phyloP scores from a whole-genome alignment of 371 early-diverging fungal species.

The Zychaea mexicana region DNA sequence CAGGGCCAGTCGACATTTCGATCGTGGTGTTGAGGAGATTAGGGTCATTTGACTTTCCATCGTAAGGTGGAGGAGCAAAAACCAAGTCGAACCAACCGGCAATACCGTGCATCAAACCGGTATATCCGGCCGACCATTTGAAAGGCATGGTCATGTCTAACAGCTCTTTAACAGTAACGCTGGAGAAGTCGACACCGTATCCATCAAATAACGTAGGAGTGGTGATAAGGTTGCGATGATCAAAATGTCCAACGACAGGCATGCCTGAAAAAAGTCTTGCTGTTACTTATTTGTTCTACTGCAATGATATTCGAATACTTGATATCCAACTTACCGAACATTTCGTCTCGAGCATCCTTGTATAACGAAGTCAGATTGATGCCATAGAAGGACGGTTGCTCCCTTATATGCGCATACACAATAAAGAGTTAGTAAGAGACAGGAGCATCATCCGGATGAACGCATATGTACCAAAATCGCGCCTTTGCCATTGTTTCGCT shows the following conservation, averaged over 20 bases:
- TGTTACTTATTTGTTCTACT: too few species aligned
- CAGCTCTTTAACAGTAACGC: slow-evolving; percentile 74
- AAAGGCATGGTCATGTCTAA: slow-evolving; percentile 87
- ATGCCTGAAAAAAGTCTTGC: slow-evolving; percentile 50
- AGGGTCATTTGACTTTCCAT: slow-evolving; percentile 12
- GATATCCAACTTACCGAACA: slow-evolving; percentile 70
- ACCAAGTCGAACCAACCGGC: slow-evolving; percentile 97
- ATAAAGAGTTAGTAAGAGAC: too few species aligned
- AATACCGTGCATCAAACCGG: slow-evolving; percentile 92
- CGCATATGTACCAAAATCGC: slow-evolving; percentile 66
- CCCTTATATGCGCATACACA: slow-evolving; percentile 37
- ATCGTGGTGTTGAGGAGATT: slow-evolving; percentile 29
- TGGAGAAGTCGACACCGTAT: slow-evolving; percentile 82
- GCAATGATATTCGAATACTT: too few species aligned
- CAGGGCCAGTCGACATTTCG: slow-evolving; percentile 84
- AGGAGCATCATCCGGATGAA: too few species aligned
- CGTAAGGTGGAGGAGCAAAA: slow-evolving; percentile 61
- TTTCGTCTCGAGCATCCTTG: slow-evolving; percentile 81
- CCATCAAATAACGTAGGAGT: slow-evolving; percentile 53
- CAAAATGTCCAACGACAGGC: slow-evolving; percentile 95
- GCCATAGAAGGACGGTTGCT: slow-evolving; percentile 89
- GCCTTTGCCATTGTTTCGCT: slow-evolving; percentile 93
- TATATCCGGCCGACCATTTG: slow-evolving; percentile 79
- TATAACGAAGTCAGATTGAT: slow-evolving; percentile 88
- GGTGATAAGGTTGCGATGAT: slow-evolving; percentile 81